These are phyloP conservation scores for Crithidia sp. DNA, from an alignment of 208 protist genomes.

Conservation along the genomic window DNA sequence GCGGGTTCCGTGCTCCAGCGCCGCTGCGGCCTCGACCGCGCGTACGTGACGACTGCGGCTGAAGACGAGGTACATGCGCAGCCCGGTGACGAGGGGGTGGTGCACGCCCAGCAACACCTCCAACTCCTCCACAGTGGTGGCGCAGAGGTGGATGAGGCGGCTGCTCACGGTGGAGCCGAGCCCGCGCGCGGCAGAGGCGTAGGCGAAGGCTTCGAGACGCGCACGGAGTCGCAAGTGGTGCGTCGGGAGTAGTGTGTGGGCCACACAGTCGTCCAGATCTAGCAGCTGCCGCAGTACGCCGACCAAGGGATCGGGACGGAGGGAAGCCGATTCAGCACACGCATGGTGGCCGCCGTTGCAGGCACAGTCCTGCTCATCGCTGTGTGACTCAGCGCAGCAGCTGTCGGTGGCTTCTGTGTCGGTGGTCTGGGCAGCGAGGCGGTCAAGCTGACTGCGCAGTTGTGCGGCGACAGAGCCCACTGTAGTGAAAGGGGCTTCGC, in stretches of 20 bases:
- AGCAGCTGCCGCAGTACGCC: constrained; percentile 47
- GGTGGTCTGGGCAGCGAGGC: background rate
- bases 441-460: constrained; percentile 19
- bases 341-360: too few relatives aligned
- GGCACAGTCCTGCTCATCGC: too few relatives aligned
- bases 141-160: constrained; percentile 46
- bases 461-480: background rate
- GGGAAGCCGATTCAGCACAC: too few relatives aligned
- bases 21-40: constrained; percentile 28
- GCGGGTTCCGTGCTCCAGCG: constrained; percentile 14
- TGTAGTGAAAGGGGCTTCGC: background rate
- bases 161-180: constrained; percentile 41
- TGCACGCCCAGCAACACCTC: constrained; percentile 56
- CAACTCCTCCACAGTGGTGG: constrained; percentile 59
- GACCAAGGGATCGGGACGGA: constrained; percentile 13
- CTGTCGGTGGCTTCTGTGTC: background rate
- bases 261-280: constrained; percentile 42
- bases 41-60: constrained; percentile 51
- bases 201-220: constrained; percentile 54
- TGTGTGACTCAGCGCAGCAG: too few relatives aligned
- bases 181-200: constrained; percentile 31
- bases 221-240: constrained; percentile 58
- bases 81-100: constrained; percentile 63
- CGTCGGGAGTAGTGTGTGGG: constrained; percentile 45
- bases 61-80: constrained; percentile 78